Evolutionary conservation across 441 rosid genomes (phyloP).

Genomic region (Adansonia grandidieri): DNA sequence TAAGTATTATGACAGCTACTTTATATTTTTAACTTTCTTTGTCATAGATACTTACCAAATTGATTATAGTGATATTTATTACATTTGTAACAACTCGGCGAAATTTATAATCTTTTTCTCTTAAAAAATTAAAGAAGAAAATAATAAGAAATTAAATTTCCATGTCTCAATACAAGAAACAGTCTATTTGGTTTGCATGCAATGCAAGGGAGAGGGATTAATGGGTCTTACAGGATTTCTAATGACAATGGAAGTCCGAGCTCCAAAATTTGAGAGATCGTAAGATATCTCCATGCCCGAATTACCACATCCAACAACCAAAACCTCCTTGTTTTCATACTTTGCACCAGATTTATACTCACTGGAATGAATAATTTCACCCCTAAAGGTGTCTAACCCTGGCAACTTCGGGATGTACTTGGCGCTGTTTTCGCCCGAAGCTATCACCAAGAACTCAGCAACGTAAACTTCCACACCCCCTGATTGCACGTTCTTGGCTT

Average conservation of each 20-base stretch:
- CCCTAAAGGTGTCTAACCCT: constrained; percentile 41
- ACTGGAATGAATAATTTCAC: constrained; percentile 43
- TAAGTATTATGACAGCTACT: too few relatives aligned
- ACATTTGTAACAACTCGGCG: too few relatives aligned
- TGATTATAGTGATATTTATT: too few relatives aligned
- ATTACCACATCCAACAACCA: constrained; percentile 58
- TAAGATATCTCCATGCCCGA: constrained; percentile 57
- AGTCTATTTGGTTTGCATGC: background rate
- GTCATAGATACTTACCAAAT: too few relatives aligned
- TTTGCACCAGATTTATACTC: constrained; percentile 41
- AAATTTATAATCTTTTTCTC: background rate
- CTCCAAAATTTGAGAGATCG: constrained; percentile 43
- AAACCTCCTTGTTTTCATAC: constrained; percentile 38
- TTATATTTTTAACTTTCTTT: too few relatives aligned
- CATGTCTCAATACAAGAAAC: background rate
- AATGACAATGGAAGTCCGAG: constrained; percentile 43
- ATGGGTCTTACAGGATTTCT: constrained; percentile 36
- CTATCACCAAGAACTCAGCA: constrained; percentile 48
- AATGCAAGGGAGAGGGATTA: background rate
- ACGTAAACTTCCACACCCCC: constrained; percentile 35
- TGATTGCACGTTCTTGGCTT: constrained; percentile 23
- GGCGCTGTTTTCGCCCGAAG: constrained; percentile 45
- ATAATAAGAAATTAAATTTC: background rate
- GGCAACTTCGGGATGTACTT: constrained; percentile 36
- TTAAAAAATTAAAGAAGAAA: background rate